Evolutionary conservation across 371 early-diverging fungal species (phyloP).

Genomic region (Apophysomyces trapeziformis): DNA sequence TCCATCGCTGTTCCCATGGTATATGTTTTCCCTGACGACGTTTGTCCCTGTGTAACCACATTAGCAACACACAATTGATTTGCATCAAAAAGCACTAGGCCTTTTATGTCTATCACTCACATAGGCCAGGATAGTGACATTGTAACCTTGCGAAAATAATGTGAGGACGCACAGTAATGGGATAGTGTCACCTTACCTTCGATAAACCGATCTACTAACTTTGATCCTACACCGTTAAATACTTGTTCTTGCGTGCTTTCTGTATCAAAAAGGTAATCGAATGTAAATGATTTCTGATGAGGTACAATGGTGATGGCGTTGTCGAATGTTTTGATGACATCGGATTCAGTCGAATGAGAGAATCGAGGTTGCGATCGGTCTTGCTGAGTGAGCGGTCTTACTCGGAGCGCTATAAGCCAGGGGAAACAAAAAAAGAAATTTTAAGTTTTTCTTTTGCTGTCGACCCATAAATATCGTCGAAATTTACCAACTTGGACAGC

Average conservation of each 20-base stretch:
- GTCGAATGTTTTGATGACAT: slow-evolving; percentile 45
- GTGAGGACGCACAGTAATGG: slow-evolving; percentile 16
- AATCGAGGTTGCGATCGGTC: slow-evolving; percentile 53
- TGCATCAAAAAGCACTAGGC: slow-evolving; percentile 6
- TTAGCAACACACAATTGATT: slow-evolving; percentile 10
- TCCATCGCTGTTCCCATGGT: slow-evolving; percentile 95
- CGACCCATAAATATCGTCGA: neutral
- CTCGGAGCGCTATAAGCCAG: slow-evolving; percentile 51
- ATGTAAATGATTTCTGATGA: slow-evolving; percentile 67
- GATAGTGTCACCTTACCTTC: slow-evolving; percentile 67
- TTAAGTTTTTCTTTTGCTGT: slow-evolving; percentile 7
- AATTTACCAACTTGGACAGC: slow-evolving; percentile 42
- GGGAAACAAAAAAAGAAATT: neutral
- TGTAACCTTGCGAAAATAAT: slow-evolving; percentile 71
- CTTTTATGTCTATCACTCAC: slow-evolving; percentile 55
- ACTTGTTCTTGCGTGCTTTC: slow-evolving; percentile 76
- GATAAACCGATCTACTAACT: slow-evolving; percentile 83
- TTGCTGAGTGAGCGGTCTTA: slow-evolving; percentile 58
- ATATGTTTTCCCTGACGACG: slow-evolving; percentile 97
- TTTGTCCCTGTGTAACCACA: slow-evolving; percentile 68
- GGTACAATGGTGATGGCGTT: slow-evolving; percentile 51
- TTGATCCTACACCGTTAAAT: slow-evolving; percentile 68
- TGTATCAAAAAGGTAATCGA: slow-evolving; percentile 77
- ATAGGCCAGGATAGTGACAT: slow-evolving; percentile 96
- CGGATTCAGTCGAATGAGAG: slow-evolving; percentile 45